Evolutionary conservation across 2,329 filamentous ascomycete species (phyloP).

Genomic region (Ceratocystis destructans): DNA sequence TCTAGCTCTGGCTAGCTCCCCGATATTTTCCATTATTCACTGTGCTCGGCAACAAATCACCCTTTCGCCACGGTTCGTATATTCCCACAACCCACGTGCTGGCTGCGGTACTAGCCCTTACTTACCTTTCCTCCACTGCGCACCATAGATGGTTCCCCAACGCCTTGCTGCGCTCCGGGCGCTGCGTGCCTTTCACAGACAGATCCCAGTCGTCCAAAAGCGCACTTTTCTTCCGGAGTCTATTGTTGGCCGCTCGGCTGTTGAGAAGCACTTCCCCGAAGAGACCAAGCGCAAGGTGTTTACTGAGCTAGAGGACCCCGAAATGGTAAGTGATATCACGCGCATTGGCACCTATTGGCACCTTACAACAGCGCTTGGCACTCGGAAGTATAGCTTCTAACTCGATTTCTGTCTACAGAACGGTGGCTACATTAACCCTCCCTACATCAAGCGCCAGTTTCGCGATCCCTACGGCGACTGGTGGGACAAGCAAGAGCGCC

Average conservation of each 20-base stretch:
- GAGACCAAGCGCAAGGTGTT: constrained; percentile 27
- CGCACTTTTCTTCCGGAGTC: constrained; percentile 43
- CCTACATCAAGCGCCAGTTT: constrained; percentile 70
- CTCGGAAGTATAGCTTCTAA: neutral
- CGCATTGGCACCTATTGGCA: neutral
- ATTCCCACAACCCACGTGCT: neutral
- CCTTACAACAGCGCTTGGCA: too few species aligned
- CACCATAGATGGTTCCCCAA: constrained; percentile 15
- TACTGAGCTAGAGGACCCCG: constrained; percentile 50
- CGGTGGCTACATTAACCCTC: constrained; percentile 70
- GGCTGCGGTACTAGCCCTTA: neutral
- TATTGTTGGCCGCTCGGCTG: constrained; percentile 33
- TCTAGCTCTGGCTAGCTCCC: neutral
- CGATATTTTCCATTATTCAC: neutral
- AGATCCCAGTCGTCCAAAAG: constrained; percentile 41
- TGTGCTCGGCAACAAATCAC: neutral
- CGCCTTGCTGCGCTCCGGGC: constrained; percentile 25
- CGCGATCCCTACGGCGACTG: constrained; percentile 86
- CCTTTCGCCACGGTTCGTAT: neutral
- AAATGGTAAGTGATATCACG: constrained; percentile 39
- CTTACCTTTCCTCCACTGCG: neutral
- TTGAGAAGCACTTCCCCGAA: constrained; percentile 41
- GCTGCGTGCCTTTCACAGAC: constrained; percentile 30
- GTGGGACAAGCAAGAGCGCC: constrained; percentile 95
- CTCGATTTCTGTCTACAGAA: constrained; percentile 39